Evolutionary conservation across 495 filamentous ascomycete genomes (phyloP), one percentile per base, ranked within the genome.

Genomic region (Penicillium desertorum): DNA sequence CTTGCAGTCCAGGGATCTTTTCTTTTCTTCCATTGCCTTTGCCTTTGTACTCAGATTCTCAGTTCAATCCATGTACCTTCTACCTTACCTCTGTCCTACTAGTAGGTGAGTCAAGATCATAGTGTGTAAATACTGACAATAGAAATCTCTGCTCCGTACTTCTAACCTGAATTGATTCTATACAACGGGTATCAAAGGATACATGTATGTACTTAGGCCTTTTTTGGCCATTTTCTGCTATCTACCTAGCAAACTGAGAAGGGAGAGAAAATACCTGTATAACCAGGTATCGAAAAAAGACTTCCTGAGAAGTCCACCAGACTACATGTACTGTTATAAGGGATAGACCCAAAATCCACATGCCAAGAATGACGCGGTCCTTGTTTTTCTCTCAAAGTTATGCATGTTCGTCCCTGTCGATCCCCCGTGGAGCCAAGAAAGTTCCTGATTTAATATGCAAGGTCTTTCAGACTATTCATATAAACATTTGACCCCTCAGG

Each of bases 41-140:
- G 36, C 36, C 36, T 39, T 65, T 68, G 62, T 61, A 58, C 49
- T 46, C 45, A 65, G 60, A 59, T 60, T 37, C 49, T 45, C 30
- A 63, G 62, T 67, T 54, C 61, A 67, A 67, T 69, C 54, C 59
- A 67, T 67, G 62, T 67, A 68, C 56, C 60, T 65, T 63, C 48
- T 63, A 65, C 23, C 48, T 20, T 37, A 56, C 7, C 19, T 45
- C 16, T 39, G 8, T 29, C 14, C 20, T 51, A 22, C 17, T 29
- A 50, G 44, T 45, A 39, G 32, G 8, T 11, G 14, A 37, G 34
- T 37, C 34, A 14, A 37, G 34, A 16, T 12, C 30, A 34, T 37
- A 37, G 34, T 37, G 16, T 17, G 19, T 22, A 43, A 10, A 43
- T 43, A 14, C 19, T 43, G 34, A 37, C 14, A 36, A 36, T 36